Evolutionary conservation across 176 grass and related monocot species (phyloP).

Genomic region (Oryza nivara): DNA sequence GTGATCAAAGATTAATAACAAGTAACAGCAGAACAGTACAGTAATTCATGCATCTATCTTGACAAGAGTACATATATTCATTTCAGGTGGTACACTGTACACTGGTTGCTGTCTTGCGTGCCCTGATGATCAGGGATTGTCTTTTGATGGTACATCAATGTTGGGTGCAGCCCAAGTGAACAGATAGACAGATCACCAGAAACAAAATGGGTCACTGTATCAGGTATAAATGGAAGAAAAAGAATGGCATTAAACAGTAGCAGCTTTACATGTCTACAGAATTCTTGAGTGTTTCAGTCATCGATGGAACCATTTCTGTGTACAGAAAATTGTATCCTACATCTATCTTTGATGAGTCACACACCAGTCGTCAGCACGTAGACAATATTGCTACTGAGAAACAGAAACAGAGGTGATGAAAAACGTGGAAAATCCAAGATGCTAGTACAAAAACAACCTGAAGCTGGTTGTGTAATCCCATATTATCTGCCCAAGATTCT

Average conservation of each 20-base stretch:
- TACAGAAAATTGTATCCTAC: neutral
- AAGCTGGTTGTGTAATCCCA: neutral
- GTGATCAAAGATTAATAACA: constrained; percentile 8
- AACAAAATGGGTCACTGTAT: neutral
- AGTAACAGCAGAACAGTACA: neutral
- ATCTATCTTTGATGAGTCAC: neutral
- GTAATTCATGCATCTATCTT: neutral
- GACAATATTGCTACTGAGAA: neutral
- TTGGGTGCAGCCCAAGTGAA: neutral
- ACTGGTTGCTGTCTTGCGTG: neutral
- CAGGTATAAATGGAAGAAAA: neutral
- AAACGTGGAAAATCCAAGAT: neutral
- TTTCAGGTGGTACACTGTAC: neutral
- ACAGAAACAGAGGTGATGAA: neutral
- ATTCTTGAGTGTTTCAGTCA: neutral
- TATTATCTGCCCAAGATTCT: neutral
- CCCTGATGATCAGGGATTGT: neutral
- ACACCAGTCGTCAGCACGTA: neutral
- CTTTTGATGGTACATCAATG: neutral
- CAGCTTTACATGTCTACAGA: neutral
- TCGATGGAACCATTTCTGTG: neutral
- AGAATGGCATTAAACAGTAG: neutral
- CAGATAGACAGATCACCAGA: neutral
- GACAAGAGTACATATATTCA: neutral
- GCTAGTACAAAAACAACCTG: constrained; percentile 8